Conservation (phyloP, 208 protist species). For the Jaenimonas drosophilae region DNA sequence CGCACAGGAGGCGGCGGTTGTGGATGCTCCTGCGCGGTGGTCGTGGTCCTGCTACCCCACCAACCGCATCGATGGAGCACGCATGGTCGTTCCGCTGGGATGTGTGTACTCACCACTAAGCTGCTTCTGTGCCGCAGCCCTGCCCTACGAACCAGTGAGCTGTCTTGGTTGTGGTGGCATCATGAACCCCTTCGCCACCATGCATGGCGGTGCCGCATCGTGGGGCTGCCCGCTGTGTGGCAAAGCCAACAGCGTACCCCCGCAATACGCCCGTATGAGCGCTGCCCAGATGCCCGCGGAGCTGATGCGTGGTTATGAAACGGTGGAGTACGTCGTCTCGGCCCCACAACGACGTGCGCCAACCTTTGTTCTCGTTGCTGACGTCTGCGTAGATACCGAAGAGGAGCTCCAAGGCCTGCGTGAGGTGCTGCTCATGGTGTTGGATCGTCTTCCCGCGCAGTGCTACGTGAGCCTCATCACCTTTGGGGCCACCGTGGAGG, state of each 20-base stretch:
- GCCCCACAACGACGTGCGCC: conserved; percentile 27
- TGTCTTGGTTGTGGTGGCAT: conserved; percentile 90
- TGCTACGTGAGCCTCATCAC: conserved; percentile 96
- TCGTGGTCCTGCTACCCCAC: conserved; percentile 95
- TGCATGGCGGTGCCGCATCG: conserved; percentile 47
- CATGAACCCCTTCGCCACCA: conserved; percentile 91
- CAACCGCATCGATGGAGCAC: conserved; percentile 90
- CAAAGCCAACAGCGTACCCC: conserved; percentile 91
- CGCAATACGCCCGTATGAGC: conserved; percentile 88
- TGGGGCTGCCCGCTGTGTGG: conserved; percentile 96
- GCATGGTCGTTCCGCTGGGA: conserved; percentile 94
- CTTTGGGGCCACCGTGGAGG: conserved; percentile 93
- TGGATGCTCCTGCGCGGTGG: conserved; percentile 60
- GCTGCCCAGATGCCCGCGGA: conserved; percentile 89
- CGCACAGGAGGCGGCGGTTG: conserved; percentile 4
- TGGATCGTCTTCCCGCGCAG: conserved; percentile 91
- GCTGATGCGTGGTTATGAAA: conserved; percentile 86
- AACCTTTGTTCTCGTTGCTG: conserved; percentile 96
- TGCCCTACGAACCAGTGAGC: conserved; percentile 91
- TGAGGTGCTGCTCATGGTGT: conserved; percentile 85
- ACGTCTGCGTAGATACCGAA: conserved; percentile 94
- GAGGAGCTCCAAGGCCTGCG: conserved; percentile 91
- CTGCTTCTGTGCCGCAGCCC: conserved; percentile 53
- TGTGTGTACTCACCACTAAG: conserved; percentile 95
- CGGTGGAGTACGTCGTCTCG: conserved; percentile 92